These are phyloP conservation scores for Clarireedia sp. DNA, from an alignment of 2,329 filamentous ascomycete genomes.

Conservation along the genomic window DNA sequence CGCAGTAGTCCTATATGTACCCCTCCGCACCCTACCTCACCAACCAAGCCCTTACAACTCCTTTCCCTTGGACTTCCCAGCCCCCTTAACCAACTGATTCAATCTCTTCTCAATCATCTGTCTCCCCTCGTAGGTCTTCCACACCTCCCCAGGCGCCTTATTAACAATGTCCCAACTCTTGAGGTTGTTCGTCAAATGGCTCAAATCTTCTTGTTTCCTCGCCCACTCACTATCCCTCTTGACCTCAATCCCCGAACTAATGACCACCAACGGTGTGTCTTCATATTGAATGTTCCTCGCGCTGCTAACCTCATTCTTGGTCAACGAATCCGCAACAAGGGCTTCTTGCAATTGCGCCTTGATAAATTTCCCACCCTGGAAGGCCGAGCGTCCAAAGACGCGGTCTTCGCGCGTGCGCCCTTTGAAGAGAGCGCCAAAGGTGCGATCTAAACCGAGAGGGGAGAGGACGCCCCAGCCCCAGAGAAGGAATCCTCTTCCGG, in stretches of 20 bases:
- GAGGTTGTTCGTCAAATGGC: conserved; percentile 69
- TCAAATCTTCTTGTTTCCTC: conserved; percentile 76
- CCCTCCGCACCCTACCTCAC: not conserved
- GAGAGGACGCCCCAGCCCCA: conserved; percentile 84
- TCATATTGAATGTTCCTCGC: conserved; percentile 71
- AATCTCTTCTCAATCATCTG: conserved; percentile 72
- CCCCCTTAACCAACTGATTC: conserved; percentile 49
- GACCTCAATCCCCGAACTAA: conserved; percentile 72
- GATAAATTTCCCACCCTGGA: conserved; percentile 75
- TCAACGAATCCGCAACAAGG: conserved; percentile 76
- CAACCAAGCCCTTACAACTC: not conserved
- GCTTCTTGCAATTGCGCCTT: conserved; percentile 92
- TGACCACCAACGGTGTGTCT: conserved; percentile 68
- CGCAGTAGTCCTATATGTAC: not conserved
- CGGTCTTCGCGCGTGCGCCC: conserved; percentile 76
- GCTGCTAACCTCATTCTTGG: conserved; percentile 71
- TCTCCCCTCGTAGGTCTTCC: conserved; percentile 67
- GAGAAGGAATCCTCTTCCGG: conserved; percentile 69
- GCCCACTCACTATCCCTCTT: conserved; percentile 66
- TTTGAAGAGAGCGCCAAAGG: conserved; percentile 72
- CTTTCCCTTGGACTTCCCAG: not conserved
- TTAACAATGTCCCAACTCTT: conserved; percentile 80
- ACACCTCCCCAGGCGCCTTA: conserved; percentile 78
- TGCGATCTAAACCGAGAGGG: conserved; percentile 75
- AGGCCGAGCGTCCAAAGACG: conserved; percentile 70